Base-by-base conservation (phyloP, 371 early-diverging fungal species). In the Capniomyces stellatus region DNA sequence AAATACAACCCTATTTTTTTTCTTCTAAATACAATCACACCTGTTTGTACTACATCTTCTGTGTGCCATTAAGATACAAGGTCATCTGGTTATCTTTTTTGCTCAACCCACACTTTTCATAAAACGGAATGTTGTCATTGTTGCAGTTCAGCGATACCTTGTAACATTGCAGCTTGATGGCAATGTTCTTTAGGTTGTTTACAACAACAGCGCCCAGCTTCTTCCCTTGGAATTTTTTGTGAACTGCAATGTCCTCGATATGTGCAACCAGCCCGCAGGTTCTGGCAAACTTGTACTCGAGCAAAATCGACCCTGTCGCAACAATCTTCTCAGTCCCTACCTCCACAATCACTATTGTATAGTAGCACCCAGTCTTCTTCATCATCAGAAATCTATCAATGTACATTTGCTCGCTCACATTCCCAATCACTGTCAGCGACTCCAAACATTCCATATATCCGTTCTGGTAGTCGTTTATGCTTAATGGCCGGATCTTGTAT, bases 251-350 rank as follows among this genome's bases (percentile, higher is more conserved):
- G 62, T 98, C 98, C 66, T 86, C 83, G 53, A 88, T 87, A 48
- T 88, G 89, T 1, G 81, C 95, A 80, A 91, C 90, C 46, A 82
- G 66, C 13, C 91, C 96, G 58, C 83, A 83, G 55, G 74, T 70
- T 54, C 87, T 83, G 27, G 95, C 77, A 61, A 98, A 93, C 74
- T 99, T 99, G 57, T 87, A 82, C 67, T 99, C 99, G 28, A 92
- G 79, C 29, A 98, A 64, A 49, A 98, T 70, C 15, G 96, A 92
- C 29, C 97, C 98, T n/a, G 87, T 81, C 2, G 89, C 98, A 28
- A 89, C 88, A 31, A 99, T 78, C 27, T 66, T 58, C 25, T 55
- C 25, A 27, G 75, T 60, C 19, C 62, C 66, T 0, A 66, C 61
- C 46, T 92, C 89, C 49, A 83, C 82, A 48, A 96, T 86, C 12